Conservation (phyloP, 352 stramenopile genomes). For the Phytopythium mirpurense region DNA sequence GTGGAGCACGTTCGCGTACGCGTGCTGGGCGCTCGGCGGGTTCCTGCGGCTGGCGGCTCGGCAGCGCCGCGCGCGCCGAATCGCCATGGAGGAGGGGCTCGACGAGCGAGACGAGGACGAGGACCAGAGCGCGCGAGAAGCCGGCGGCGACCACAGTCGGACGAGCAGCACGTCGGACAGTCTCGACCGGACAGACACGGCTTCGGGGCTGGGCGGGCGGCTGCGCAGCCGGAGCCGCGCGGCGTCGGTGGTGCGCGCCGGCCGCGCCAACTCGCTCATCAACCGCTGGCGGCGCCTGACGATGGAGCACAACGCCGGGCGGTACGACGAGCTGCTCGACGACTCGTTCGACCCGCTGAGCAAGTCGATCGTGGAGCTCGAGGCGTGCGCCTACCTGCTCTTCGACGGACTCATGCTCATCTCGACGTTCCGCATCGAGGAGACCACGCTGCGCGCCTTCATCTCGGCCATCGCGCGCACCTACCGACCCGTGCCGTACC, state of each 20-base stretch:
- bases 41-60: slow-evolving; percentile 34
- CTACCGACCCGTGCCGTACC: slow-evolving; percentile 75
- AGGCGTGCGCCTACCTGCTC: slow-evolving; percentile 49
- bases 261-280: slow-evolving; percentile 46
- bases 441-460: slow-evolving; percentile 38
- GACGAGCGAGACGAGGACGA: slow-evolving; percentile 35
- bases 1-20: slow-evolving; percentile 73
- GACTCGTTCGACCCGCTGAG: slow-evolving; percentile 57
- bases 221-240: slow-evolving; percentile 29
- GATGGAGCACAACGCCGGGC: slow-evolving; percentile 24
- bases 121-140: neutral
- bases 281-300: slow-evolving; percentile 58
- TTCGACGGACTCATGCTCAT: slow-evolving; percentile 60
- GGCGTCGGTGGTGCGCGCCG: slow-evolving; percentile 33
- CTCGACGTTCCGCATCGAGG: slow-evolving; percentile 63
- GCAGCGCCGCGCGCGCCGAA: slow-evolving; percentile 15
- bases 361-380: slow-evolving; percentile 50
- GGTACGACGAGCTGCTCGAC: slow-evolving; percentile 40
- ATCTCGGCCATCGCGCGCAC: slow-evolving; percentile 42
- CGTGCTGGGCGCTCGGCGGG: slow-evolving; percentile 51
- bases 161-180: slow-evolving; percentile 11
- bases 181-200: neutral
- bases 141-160: slow-evolving; percentile 1
- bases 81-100: slow-evolving; percentile 10
- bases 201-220: neutral